A percentile compares a stretch with the other conserved stretches of the same genome.
phyloP scores from a whole-genome alignment of 495 filamentous ascomycete genomes.

The Saxispiralis lemnorum region DNA sequence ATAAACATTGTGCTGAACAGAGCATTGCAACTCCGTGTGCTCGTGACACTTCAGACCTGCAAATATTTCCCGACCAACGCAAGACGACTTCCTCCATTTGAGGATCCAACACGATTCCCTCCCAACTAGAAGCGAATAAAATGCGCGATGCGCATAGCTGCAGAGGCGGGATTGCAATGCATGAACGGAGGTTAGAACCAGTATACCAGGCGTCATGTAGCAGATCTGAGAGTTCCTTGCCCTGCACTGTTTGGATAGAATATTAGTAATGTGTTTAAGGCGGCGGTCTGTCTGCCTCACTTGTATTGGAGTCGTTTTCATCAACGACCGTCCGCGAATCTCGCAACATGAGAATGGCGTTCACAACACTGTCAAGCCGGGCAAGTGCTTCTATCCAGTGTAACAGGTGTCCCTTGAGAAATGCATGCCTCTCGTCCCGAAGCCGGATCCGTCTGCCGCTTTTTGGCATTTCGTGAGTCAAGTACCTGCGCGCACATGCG shows the following conservation, averaged over 20 bases:
- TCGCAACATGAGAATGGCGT: constrained; percentile 6
- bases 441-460: constrained; percentile 5
- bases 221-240: constrained; percentile 10
- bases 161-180: constrained; percentile 17
- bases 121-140: no score
- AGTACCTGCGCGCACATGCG: constrained; percentile 22
- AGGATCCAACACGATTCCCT: no score
- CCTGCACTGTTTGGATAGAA: background rate
- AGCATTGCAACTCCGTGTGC: no score
- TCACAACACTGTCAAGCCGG: constrained; percentile 5
- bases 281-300: background rate
- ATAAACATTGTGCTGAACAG: no score
- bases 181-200: constrained; percentile 11
- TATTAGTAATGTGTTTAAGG: constrained; percentile 1
- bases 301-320: background rate
- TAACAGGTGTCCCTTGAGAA: constrained; percentile 11
- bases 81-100: no score
- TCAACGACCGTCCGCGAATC: constrained; percentile 2
- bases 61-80: no score
- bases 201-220: constrained; percentile 22
- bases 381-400: constrained; percentile 18
- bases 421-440: constrained; percentile 12
- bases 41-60: no score
- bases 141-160: constrained; percentile 14
- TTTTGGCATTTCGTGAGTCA: constrained; percentile 18